Evolutionary conservation across 805 yeast species (phyloP).

Genomic region (Saccharomycopsis babjevae): DNA sequence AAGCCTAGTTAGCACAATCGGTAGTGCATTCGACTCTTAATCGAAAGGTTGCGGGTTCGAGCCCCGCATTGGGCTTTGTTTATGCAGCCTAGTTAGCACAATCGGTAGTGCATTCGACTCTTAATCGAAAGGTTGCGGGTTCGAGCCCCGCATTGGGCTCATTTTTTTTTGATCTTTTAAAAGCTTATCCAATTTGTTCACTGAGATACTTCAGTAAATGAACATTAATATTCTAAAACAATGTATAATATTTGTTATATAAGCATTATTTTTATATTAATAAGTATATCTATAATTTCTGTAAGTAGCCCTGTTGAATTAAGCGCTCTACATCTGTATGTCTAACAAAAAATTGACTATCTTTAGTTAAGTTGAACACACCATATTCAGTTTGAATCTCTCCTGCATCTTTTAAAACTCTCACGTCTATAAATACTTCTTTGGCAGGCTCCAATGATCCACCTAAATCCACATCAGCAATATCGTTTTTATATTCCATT

Average conservation of each 20-base stretch:
- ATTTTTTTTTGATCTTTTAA: background rate
- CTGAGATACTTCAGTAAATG: too few species aligned
- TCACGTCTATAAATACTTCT: slow-evolving; percentile 85
- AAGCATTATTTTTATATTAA: background rate
- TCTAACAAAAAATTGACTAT: slow-evolving; percentile 89
- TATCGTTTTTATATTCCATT: slow-evolving; percentile 65
- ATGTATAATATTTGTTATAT: too few species aligned
- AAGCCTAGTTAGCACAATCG: too few species aligned
- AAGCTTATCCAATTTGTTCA: too few species aligned
- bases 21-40: too few species aligned
- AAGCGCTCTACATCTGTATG: slow-evolving; percentile 90
- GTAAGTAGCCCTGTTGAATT: slow-evolving; percentile 88
- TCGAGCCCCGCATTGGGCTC: background rate
- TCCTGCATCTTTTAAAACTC: slow-evolving; percentile 91
- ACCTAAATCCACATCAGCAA: slow-evolving; percentile 75
- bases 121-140: background rate
- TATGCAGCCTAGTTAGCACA: background rate
- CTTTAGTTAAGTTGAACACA: slow-evolving; percentile 83
- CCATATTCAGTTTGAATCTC: slow-evolving; percentile 97
- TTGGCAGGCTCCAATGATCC: slow-evolving; percentile 88
- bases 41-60: too few species aligned
- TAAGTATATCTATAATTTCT: slow-evolving; percentile 30
- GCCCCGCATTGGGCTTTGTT: too few species aligned
- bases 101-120: too few species aligned
- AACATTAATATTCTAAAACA: too few species aligned